Evolutionary conservation across 2,329 filamentous ascomycete genomes (phyloP).

Genomic region (Pseudocercospora pini-densiflorae): DNA sequence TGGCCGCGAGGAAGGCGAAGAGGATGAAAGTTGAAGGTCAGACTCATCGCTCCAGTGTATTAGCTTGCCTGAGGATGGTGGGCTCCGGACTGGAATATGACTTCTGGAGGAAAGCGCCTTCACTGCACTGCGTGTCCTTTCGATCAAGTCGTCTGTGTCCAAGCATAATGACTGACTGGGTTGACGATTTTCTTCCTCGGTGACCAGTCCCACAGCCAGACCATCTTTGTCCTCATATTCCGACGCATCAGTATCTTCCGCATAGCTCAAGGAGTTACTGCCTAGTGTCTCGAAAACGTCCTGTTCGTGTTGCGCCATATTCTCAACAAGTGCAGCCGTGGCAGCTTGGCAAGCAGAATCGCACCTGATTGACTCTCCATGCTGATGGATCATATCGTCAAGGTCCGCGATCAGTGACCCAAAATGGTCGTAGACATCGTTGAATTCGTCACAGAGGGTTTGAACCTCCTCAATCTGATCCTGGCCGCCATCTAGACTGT

Average conservation of each 20-base stretch:
- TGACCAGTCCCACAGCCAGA: neutral
- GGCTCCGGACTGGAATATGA: neutral
- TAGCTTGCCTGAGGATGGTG: neutral
- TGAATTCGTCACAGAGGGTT: neutral
- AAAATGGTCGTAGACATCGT: neutral
- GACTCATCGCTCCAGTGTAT: neutral
- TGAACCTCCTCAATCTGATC: neutral
- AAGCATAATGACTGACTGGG: neutral
- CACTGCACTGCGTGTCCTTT: neutral
- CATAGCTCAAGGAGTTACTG: neutral
- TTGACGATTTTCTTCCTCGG: neutral
- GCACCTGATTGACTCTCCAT: neutral
- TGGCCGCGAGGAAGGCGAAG: neutral
- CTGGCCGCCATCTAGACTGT: neutral
- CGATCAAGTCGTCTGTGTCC: neutral
- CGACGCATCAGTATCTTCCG: neutral
- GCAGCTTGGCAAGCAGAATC: neutral
- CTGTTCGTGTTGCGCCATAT: neutral
- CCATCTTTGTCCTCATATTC: neutral
- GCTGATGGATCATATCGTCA: neutral
- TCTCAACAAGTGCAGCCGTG: neutral
- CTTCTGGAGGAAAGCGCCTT: neutral
- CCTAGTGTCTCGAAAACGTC: neutral
- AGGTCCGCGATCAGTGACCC: neutral
- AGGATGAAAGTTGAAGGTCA: neutral